Base-by-base conservation (phyloP, 768 basidiomycete genomes). In the Rhodosporidiobolus sp. region DNA sequence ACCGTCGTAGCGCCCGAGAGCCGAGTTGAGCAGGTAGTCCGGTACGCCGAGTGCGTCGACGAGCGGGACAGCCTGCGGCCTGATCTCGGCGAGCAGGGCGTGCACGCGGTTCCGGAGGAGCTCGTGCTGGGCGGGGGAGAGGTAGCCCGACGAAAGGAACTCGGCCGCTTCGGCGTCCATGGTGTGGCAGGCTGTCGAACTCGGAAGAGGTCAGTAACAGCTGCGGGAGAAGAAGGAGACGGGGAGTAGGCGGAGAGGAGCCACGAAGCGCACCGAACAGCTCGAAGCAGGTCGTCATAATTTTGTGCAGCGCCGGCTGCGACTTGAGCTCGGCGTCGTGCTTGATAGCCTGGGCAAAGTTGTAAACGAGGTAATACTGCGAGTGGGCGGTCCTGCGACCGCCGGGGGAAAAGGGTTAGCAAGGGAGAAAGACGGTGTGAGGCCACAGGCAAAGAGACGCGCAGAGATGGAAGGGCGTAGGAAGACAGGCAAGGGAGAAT, bases 281-380 rank as follows among this genome's bases (percentile, higher is more conserved):
- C 57, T 75, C 75, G 73, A 75, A 77, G 46, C 72, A 70, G 11
- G 65, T 63, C 55, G 72, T 73, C 76, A 64, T 60, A 64, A 73
- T 48, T n/a, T 61, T 48, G 66, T 74, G 65, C n/a, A 77, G 58
- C 19, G 77, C 73, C 49, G 69, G 70, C 67, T 76, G 59, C 50
- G 61, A n/a, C 64, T 73, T 61, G 55, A 78, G 72, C 53, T 59
- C 65, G 35, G 62, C 38, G 67, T 78, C 77, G 63, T 76, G 52
- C 53, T 64, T 65, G 59, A 80, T 63, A 9, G 77, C 78, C 30
- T 78, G 66, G 16, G 74, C 77, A 50, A 79, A 80, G 74, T 79
- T 78, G 69, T 65, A 67, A 32, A 80, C 77, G 62, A 79, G 73
- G 74, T 76, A 58, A 68, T 63, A 79, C 62, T 80, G 79, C 30